Conservation (phyloP, 805 yeast species). For the Hanseniaspora singularis region DNA sequence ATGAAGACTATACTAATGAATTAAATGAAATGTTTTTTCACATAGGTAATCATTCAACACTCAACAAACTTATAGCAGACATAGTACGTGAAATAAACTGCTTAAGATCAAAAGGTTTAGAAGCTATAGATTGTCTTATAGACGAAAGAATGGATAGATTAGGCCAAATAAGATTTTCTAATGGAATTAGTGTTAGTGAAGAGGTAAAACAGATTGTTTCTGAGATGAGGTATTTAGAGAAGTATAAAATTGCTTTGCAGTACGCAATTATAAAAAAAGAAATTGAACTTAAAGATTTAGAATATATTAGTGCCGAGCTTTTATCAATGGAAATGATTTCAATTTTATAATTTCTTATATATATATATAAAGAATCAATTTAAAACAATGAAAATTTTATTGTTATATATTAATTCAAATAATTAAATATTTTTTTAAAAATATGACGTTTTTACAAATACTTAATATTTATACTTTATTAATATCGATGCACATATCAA, state of each 20-base stretch:
- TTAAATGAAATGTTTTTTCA: conserved; percentile 3
- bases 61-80: background rate
- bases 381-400: background rate
- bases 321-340: conserved; percentile 11
- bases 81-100: background rate
- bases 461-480: no score
- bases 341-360: background rate
- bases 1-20: background rate
- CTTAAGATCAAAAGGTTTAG: background rate
- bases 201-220: conserved; percentile 1
- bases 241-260: background rate
- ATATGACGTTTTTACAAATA: no score
- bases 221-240: conserved; percentile 4
- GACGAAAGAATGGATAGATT: conserved; percentile 3
- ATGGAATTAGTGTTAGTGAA: background rate
- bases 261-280: conserved; percentile 5
- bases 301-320: conserved; percentile 12
- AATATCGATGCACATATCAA: no score
- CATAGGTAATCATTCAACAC: background rate
- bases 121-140: conserved; percentile 1
- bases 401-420: no score
- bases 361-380: no score
- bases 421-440: no score
- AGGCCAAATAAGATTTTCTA: conserved; percentile 8
- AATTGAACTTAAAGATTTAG: conserved; percentile 7